Base-by-base conservation (phyloP, 331 rosid species). In the Saraca asoca region DNA sequence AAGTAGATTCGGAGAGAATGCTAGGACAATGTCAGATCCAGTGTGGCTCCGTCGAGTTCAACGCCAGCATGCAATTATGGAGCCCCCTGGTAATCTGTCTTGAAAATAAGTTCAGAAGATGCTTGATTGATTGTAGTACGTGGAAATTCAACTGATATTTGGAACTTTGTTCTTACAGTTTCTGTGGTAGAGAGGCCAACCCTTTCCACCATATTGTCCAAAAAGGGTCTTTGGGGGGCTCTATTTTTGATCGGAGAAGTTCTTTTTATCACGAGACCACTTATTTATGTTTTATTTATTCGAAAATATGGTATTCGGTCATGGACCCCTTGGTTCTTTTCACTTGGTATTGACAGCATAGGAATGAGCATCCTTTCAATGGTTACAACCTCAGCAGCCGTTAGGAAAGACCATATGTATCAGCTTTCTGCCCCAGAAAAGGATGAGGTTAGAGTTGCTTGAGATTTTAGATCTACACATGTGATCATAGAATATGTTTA, bases 281-380 rank as follows among this genome's bases (percentile, higher is more conserved):
- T 94, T 60, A 72, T 90, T 64, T 94, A 94, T 63, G 97, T 94
- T 79, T 74, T 88, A 62, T 78, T 82, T 18, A 90, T 94, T 66
- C 80, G 88, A 51, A 90, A 86, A 69, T 86, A 62, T 59, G 95
- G 99, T 19, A 59, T 50, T 69, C 80, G 88, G 24, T 90, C 97
- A 12, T 94, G 97, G 99, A 88, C 74, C 72, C 99, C 99, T 58
- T 94, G 99, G 97, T 81, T 88, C 72, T 53, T 90, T 69, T 94
- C 96, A 3, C 77, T 94, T 71, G 82, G 83, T 19, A 68, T 86
- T 64, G 99, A 94, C 65, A 52, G 78, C 78, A 31, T 79, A 24
- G 86, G 85, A 15, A 80, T 73, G 81, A 62, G 95, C 61, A 74
- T 86, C 74, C 81, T 90, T 68, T 84, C 95, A 45, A 75, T 66